Evolutionary conservation across 352 stramenopile genomes (phyloP).

Genomic region (Plasmopara halstedii): DNA sequence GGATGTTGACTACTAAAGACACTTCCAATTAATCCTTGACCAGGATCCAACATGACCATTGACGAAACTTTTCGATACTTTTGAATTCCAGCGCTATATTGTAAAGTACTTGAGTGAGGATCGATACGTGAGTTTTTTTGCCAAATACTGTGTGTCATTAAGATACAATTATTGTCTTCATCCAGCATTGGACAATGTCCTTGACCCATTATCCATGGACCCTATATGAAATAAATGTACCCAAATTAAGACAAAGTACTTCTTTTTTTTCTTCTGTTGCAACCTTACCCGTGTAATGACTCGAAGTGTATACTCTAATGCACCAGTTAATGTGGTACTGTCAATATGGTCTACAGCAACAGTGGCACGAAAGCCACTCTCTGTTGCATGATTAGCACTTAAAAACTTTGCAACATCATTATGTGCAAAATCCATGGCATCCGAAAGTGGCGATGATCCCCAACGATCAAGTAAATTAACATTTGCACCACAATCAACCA

Average conservation of each 20-base stretch:
- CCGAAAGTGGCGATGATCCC: conserved; percentile 62
- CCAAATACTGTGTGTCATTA: conserved; percentile 68
- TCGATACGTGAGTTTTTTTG: too few species aligned
- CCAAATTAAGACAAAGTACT: too few species aligned
- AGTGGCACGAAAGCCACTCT: conserved; percentile 49
- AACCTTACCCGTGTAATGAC: conserved; percentile 41
- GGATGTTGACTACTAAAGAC: conserved; percentile 70
- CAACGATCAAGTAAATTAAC: conserved; percentile 77
- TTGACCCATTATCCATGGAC: conserved; percentile 66
- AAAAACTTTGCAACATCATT: conserved; percentile 66
- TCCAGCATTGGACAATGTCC: conserved; percentile 63
- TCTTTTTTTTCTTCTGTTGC: not conserved
- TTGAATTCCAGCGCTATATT: too few species aligned
- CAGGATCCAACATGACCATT: conserved; percentile 68
- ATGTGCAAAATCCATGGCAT: conserved; percentile 73
- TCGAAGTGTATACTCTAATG: conserved; percentile 63
- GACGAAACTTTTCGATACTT: conserved; percentile 66
- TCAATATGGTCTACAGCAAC: conserved; percentile 61
- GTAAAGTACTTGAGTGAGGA: too few species aligned
- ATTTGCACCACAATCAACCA: conserved; percentile 62
- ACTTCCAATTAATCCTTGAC: conserved; percentile 61
- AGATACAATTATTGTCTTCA: conserved; percentile 45
- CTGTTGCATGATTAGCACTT: conserved; percentile 49
- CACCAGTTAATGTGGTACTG: conserved; percentile 37
- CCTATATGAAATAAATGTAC: conserved; percentile 14